These are phyloP conservation scores for Gnaphalium uliginosum DNA, from an alignment of 129 eudicot genomes.

Conservation along the genomic window DNA sequence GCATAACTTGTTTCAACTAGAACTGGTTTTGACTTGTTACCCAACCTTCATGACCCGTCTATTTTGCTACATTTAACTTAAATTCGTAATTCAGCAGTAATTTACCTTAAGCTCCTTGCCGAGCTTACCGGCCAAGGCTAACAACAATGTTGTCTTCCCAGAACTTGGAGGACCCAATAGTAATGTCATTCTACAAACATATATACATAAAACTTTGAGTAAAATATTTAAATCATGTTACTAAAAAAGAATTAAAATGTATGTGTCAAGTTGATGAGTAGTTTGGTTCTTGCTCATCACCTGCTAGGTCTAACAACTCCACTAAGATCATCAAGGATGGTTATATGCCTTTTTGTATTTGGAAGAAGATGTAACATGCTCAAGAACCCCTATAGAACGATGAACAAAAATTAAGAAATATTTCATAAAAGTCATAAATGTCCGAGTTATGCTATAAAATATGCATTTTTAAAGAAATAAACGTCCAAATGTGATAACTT, in stretches of 20 bases:
- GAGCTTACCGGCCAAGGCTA: slow-evolving; percentile 79
- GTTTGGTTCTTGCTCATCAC: slow-evolving; percentile 32
- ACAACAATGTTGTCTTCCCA: slow-evolving; percentile 76
- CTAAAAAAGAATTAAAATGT: background rate
- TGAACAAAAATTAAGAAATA: background rate
- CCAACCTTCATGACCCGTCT: background rate
- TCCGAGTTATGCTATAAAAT: background rate
- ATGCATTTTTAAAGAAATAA: no score
- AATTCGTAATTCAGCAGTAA: background rate
- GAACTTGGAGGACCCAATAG: slow-evolving; percentile 95
- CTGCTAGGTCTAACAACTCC: slow-evolving; percentile 85
- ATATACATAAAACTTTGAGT: background rate
- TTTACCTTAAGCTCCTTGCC: slow-evolving; percentile 56
- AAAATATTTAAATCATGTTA: background rate
- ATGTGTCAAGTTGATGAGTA: background rate
- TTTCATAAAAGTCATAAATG: background rate
- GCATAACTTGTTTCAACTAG: background rate
- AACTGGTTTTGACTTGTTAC: background rate
- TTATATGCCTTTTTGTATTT: slow-evolving; percentile 54
- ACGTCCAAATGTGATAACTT: no score
- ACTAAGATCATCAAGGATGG: slow-evolving; percentile 70
- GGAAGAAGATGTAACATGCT: slow-evolving; percentile 53
- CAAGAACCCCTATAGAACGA: slow-evolving; percentile 41
- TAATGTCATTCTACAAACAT: slow-evolving; percentile 70
- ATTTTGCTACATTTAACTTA: background rate